Evolutionary conservation across 2,329 filamentous ascomycete genomes (phyloP).

Genomic region (Cryphonectria nitschkei): DNA sequence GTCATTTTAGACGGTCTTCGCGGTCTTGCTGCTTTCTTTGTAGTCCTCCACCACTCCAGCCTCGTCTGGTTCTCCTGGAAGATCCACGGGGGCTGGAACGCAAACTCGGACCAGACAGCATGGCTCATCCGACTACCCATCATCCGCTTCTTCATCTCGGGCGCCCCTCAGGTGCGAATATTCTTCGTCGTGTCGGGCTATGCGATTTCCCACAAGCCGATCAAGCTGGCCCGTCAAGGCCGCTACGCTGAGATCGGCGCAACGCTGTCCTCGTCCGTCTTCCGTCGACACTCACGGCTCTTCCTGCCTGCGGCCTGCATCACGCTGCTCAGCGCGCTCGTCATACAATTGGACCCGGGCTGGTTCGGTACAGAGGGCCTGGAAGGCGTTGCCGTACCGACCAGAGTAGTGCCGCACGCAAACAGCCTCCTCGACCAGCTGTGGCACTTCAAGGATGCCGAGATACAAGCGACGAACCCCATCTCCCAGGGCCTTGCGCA

Average conservation of each 20-base stretch:
- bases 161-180: constrained; percentile 38
- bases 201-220: constrained; percentile 42
- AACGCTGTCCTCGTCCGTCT: constrained; percentile 35
- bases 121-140: constrained; percentile 36
- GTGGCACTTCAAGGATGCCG: constrained; percentile 26
- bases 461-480: constrained; percentile 30
- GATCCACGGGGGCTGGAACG: constrained; percentile 26
- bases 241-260: constrained; percentile 31
- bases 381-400: constrained; percentile 30
- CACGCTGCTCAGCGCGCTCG: constrained; percentile 26
- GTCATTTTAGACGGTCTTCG: constrained; percentile 31
- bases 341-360: constrained; percentile 28
- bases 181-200: constrained; percentile 47
- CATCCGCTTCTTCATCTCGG: constrained; percentile 37
- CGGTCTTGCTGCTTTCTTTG: constrained; percentile 32
- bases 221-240: constrained; percentile 36
- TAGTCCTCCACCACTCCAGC: constrained; percentile 31
- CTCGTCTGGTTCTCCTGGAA: constrained; percentile 27
- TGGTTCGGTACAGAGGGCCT: constrained; percentile 30
- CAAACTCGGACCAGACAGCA: constrained; percentile 18
- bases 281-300: constrained; percentile 36
- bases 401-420: constrained; percentile 30
- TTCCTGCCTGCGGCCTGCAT: constrained; percentile 34
- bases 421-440: constrained; percentile 32
- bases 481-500: constrained; percentile 25